Base-by-base conservation (phyloP, 1,284 basidiomycete genomes). In the Tranzscheliella williamsii region DNA sequence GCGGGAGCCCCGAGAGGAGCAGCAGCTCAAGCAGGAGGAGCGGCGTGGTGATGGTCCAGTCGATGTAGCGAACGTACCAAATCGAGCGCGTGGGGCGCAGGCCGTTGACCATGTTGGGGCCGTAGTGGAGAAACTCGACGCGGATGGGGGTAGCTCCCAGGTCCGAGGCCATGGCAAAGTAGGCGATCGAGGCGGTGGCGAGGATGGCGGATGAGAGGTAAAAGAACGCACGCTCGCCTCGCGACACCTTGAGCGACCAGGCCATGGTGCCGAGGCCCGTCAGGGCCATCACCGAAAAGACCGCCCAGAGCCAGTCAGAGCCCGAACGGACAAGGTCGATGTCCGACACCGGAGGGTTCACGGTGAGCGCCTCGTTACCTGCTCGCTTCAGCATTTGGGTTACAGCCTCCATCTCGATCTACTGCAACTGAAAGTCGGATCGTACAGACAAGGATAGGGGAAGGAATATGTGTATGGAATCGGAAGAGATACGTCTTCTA, bases 101-200 rank as follows among this genome's bases (percentile, higher is more conserved):
- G 22, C 61, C 61, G 47, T 57, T 49, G 26, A 41, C 36, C 30
- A 38, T n/a, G n/a, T 42, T 21, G 15, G 38, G 33, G 42, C 62
- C 64, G 52, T 56, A 56, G 51, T 81, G 75, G 31, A 69, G 55
- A 70, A 83, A 85, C 69, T 84, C 82, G 46, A 82, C 81, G 3
- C 38, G 45, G 53, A 85, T 72, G 30, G 83, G 79, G 4, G 84
- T 82, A 37, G 78, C 79, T 22, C 85, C 85, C 42, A 86, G 80
- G 72, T 86, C 80, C 11, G 84, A 84, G 1, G 85, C 85, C 82
- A 85, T 83, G 16, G 81, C 79, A 74, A 84, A 85, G 79, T 81
- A 85, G 20, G 80, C 75, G 41, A 76, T 52, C 30, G 71, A 74
- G 17, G 78, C 78, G 15, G 78, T 79, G 24, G 54, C 62, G 1